phyloP scores from a whole-genome alignment of 345 rosid genomes.

The Arabis hirsuta region DNA sequence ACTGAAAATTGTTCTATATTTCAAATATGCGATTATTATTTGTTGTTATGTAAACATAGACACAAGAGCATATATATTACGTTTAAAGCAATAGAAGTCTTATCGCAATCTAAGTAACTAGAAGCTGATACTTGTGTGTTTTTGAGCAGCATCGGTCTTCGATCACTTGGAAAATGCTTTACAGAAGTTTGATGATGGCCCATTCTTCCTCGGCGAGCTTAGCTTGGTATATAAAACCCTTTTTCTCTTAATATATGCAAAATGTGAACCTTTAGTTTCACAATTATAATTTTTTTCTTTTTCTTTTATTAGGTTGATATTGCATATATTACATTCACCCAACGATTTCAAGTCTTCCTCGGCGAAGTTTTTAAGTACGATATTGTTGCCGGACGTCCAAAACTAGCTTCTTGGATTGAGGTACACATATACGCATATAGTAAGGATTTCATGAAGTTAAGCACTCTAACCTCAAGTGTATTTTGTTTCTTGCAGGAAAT shows the following conservation, averaged over 20 bases:
- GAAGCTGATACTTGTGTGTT: slow-evolving; percentile 5
- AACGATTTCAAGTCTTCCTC: slow-evolving; percentile 60
- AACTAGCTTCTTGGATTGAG: slow-evolving; percentile 81
- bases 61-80: not conserved
- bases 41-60: too few relatives aligned
- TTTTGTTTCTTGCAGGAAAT: slow-evolving; percentile 50
- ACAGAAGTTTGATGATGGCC: slow-evolving; percentile 72
- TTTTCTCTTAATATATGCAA: not conserved
- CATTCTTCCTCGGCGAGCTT: slow-evolving; percentile 82
- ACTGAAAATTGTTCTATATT: too few relatives aligned
- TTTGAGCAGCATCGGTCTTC: slow-evolving; percentile 58
- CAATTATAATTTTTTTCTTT: not conserved
- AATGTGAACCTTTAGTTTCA: not conserved
- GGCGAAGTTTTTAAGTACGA: slow-evolving; percentile 63
- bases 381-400: slow-evolving; percentile 71
- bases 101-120: not conserved
- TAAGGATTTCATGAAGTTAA: not conserved
- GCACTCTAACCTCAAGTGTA: not conserved
- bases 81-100: not conserved
- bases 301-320: slow-evolving; percentile 60
- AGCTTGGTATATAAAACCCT: slow-evolving; percentile 51
- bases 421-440: slow-evolving; percentile 41
- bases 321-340: slow-evolving; percentile 73
- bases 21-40: too few relatives aligned
- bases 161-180: slow-evolving; percentile 75